A percentile compares a stretch with the other conserved stretches of the same genome.
These are phyloP conservation scores for Clarireedia hainanense DNA, from an alignment of 2,329 filamentous ascomycete genomes.

Conservation along the genomic window DNA sequence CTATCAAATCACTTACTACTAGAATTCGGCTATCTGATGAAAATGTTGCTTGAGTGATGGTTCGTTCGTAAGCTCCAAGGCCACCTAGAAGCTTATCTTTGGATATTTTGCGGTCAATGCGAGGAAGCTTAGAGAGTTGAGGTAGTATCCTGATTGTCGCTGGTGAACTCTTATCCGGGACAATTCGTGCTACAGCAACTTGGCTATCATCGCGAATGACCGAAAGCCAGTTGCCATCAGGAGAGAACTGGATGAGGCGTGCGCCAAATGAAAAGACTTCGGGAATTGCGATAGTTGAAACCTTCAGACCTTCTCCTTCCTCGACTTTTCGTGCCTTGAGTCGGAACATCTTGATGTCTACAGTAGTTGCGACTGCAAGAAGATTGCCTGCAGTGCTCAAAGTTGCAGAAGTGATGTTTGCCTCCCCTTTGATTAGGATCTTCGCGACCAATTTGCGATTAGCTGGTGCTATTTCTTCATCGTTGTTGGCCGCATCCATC, in stretches of 20 bases:
- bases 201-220: conserved; percentile 54
- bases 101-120: conserved; percentile 46
- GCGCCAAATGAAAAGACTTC: conserved; percentile 55
- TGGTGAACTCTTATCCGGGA: conserved; percentile 29
- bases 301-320: conserved; percentile 52
- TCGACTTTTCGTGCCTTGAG: conserved; percentile 46
- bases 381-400: conserved; percentile 66
- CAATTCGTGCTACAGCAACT: conserved; percentile 45
- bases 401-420: conserved; percentile 69
- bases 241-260: conserved; percentile 60
- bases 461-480: conserved; percentile 33
- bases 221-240: conserved; percentile 62
- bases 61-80: conserved; percentile 68
- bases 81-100: conserved; percentile 54
- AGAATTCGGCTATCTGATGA: conserved; percentile 73
- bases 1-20: conserved; percentile 72
- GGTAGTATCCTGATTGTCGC: conserved; percentile 35
- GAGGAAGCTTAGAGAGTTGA: conserved; percentile 40
- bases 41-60: conserved; percentile 67
- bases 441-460: conserved; percentile 61
- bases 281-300: conserved; percentile 64
- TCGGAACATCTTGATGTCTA: conserved; percentile 70
- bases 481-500: conserved; percentile 15
- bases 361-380: conserved; percentile 67
- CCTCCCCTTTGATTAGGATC: conserved; percentile 64